A percentile compares a stretch with the other conserved stretches of the same genome.
Evolutionary conservation across 1,284 basidiomycete species (phyloP).

Genomic region (Tylopilus orsonianus): DNA sequence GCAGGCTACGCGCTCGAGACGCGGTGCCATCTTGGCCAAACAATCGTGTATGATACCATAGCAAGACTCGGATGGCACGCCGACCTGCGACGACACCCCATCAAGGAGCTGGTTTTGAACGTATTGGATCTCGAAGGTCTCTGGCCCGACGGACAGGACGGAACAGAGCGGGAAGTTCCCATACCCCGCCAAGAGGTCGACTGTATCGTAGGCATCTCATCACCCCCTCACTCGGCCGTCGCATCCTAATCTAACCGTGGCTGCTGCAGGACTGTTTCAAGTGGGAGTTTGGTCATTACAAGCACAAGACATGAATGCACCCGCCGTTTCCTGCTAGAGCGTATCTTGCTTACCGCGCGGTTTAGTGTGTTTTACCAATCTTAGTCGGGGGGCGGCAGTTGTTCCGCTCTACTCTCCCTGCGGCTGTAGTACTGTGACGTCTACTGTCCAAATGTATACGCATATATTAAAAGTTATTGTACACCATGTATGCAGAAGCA

Average conservation of each 20-base stretch:
- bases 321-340: neutral
- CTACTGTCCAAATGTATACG: conserved; percentile 1
- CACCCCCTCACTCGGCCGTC: neutral
- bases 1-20: conserved; percentile 75
- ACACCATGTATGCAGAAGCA: conserved; percentile 2
- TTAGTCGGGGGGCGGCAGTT: neutral
- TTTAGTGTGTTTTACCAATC: conserved; percentile 3
- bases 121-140: conserved; percentile 64
- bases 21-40: conserved; percentile 67
- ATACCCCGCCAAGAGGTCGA: conserved; percentile 50
- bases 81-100: conserved; percentile 81
- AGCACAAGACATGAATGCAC: conserved; percentile 15
- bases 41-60: conserved; percentile 84
- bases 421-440: neutral
- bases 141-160: conserved; percentile 38
- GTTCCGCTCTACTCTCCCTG: neutral
- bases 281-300: conserved; percentile 70
- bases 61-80: conserved; percentile 81
- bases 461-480: conserved; percentile 4
- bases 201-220: conserved; percentile 51
- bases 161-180: conserved; percentile 47
- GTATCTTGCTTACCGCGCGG: conserved; percentile 2
- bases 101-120: conserved; percentile 74
- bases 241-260: conserved; percentile 2
- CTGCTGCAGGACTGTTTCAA: conserved; percentile 63